A percentile compares a stretch with the other conserved stretches of the same genome.
Evolutionary conservation across 345 rosid genomes (phyloP).

Genomic region (Arabidopsis thaliana): TAIR10.1 NC_003074.8:18649501-18650000

Average conservation of each 20-base stretch:
- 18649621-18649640: constrained; percentile 40
- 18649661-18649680: constrained; percentile 21
- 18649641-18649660: constrained; percentile 29
- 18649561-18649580: background rate
- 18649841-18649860: background rate
- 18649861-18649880: background rate
- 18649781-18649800: background rate
- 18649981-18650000: too few relatives aligned
- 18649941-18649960: constrained; percentile 4
- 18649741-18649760: background rate
- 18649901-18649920: constrained; percentile 1
- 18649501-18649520: constrained; percentile 40
- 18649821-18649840: background rate
- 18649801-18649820: background rate
- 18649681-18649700: background rate
- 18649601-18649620: background rate
- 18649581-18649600: constrained; percentile 1
- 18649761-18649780: background rate
- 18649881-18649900: background rate
- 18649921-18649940: background rate
- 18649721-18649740: constrained; percentile 10
- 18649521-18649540: constrained; percentile 34
- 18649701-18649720: background rate
- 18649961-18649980: background rate
- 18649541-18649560: constrained; percentile 8